These are phyloP conservation scores for Cladosporium cucumerinum DNA, from an alignment of 2,329 filamentous ascomycete genomes.

Conservation along the genomic window DNA sequence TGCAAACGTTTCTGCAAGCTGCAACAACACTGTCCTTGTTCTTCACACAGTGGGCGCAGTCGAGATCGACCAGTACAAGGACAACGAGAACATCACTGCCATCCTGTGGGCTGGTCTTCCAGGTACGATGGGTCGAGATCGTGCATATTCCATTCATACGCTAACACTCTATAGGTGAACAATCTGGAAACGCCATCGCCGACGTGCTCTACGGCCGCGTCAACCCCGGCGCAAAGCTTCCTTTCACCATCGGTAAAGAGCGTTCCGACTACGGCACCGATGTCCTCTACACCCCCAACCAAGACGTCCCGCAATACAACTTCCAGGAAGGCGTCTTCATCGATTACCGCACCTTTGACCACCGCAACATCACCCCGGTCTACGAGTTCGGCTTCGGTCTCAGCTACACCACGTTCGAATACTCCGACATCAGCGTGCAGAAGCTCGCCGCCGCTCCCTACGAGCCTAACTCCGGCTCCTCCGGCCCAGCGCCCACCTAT, in stretches of 20 bases:
- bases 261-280: constrained; percentile 64
- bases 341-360: constrained; percentile 65
- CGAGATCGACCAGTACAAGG: constrained; percentile 67
- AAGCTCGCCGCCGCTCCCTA: constrained; percentile 47
- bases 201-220: constrained; percentile 75
- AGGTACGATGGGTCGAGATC: background rate
- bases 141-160: background rate
- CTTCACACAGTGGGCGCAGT: constrained; percentile 81
- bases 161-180: constrained; percentile 60
- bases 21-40: constrained; percentile 83
- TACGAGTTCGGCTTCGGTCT: constrained; percentile 78
- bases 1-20: constrained; percentile 68
- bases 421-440: constrained; percentile 60
- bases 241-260: constrained; percentile 71
- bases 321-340: constrained; percentile 74
- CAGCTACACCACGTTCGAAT: constrained; percentile 71
- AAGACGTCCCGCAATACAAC: constrained; percentile 65
- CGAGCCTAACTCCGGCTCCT: constrained; percentile 57
- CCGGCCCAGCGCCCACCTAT: constrained; percentile 59
- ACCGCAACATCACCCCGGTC: constrained; percentile 57
- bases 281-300: constrained; percentile 63
- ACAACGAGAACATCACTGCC: constrained; percentile 72
- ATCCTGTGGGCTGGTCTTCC: constrained; percentile 70
- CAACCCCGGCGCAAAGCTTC: constrained; percentile 69
- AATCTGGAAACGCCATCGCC: constrained; percentile 71